Base-by-base conservation (phyloP, 805 yeast genomes). In the Wickerhamiella dianesei region DNA sequence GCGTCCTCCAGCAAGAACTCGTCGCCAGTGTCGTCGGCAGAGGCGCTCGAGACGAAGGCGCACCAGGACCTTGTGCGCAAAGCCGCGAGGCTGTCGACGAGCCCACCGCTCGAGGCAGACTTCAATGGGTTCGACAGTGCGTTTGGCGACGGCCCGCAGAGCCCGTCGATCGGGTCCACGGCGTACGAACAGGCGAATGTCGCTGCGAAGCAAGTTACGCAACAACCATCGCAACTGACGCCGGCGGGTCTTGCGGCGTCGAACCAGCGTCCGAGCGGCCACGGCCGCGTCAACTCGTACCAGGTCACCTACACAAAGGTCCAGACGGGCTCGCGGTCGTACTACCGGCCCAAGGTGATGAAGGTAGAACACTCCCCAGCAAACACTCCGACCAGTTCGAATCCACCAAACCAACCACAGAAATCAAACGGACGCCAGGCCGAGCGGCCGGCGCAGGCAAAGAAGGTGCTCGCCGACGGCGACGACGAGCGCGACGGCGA, bases 11-110 rank as follows among this genome's bases (percentile, higher is more conserved):
- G 36, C 12, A 21, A 35, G 5, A 37, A 48, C 18, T 48, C 51
- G 19, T 49, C 51, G 17, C 53, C 54, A 17, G 48, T 46, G 16
- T 21, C 49, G 3, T 44, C 49, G 18, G 51, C 46, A 4, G 55
- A 52, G 37, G 46, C 35, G 32, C 9, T 45, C 22, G 43, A 47
- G 8, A 25, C 46, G 18, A 40, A 40, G 32, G 48, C 45, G 14
- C 44, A 40, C 21, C 45, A 48, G 12, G 48, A 48, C n/a, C 35
- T 41, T 25, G 45, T 41, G 18, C 43, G 37, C 45, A 41, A 21
- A 20, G 50, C 52, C 14, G 52, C 50, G 2, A 44, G 49, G 35
- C 50, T 47, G 44, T 32, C 54, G 16, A 37, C 44, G 35, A 21
- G 40, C 21, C 42, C 44, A 2, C 8, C 39, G 14, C 5, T 18